Conservation (phyloP, 139 green algal species). For the Tetradesmus lagerheimii region DNA sequence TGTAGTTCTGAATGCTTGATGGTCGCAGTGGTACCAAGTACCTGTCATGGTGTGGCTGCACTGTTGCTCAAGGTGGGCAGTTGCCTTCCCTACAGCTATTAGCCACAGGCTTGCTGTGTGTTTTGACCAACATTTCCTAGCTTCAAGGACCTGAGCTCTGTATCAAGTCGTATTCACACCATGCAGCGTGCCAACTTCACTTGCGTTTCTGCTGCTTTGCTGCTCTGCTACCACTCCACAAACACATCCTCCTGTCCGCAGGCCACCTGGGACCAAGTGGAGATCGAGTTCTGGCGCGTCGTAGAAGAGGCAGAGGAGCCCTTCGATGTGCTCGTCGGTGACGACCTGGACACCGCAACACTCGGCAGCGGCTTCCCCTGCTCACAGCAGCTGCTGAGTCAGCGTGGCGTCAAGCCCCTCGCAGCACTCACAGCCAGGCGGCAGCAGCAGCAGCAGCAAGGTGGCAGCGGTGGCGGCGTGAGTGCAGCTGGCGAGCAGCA, state of each 20-base stretch:
- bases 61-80: too few species aligned
- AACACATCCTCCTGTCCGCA: conserved; percentile 37
- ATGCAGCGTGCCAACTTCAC: too few species aligned
- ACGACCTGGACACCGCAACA: conserved; percentile 81
- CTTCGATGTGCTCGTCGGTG: conserved; percentile 83
- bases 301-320: conserved; percentile 84
- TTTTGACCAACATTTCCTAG: too few species aligned
- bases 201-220: too few species aligned
- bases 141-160: too few species aligned
- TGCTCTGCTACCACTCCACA: conserved; percentile 30
- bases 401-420: not conserved
- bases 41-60: too few species aligned
- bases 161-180: too few species aligned
- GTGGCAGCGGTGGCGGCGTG: conserved; percentile 17
- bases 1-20: too few species aligned
- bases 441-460: conserved; percentile 18
- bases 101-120: too few species aligned
- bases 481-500: not conserved
- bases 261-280: conserved; percentile 64
- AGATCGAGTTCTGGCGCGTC: conserved; percentile 91
- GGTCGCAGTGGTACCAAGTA: too few species aligned
- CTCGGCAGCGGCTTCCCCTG: conserved; percentile 75
- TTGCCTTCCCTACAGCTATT: too few species aligned
- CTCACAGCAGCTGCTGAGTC: not conserved
- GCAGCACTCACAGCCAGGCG: not conserved